Conservation (phyloP, 1,284 basidiomycete genomes). For the Leucoagaricus sp. region DNA sequence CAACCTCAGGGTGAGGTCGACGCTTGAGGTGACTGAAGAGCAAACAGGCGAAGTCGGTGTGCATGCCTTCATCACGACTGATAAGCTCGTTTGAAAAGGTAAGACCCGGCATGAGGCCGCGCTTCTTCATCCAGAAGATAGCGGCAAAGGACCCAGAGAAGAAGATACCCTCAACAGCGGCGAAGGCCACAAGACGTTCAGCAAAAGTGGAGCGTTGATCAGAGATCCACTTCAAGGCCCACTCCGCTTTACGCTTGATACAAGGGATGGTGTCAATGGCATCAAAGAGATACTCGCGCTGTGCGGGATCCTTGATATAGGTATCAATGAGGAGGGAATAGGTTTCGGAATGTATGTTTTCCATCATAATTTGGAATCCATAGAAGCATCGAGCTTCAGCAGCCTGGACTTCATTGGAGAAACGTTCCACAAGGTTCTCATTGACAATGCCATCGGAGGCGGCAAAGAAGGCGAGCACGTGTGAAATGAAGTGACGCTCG, state of each 20-base stretch:
- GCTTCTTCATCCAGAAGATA: conserved; percentile 99
- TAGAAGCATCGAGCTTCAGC: conserved; percentile 98
- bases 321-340: conserved; percentile 98
- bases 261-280: conserved; percentile 95
- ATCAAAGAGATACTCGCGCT: conserved; percentile 90
- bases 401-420: conserved; percentile 92
- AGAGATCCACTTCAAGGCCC: conserved; percentile 93
- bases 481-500: conserved; percentile 95
- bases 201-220: conserved; percentile 85
- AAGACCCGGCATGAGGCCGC: conserved; percentile 96
- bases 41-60: conserved; percentile 97
- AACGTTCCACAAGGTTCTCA: conserved; percentile 95
- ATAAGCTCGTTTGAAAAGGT: conserved; percentile 98
- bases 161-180: conserved; percentile 98
- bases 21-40: conserved; percentile 87
- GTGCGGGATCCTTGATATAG: conserved; percentile 88
- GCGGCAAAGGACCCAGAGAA: conserved; percentile 95
- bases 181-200: conserved; percentile 94
- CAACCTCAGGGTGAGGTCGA: conserved; percentile 80
- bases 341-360: conserved; percentile 96
- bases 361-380: conserved; percentile 99
- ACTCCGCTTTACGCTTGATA: conserved; percentile 90
- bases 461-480: conserved; percentile 96
- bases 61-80: conserved; percentile 96
- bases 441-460: conserved; percentile 98